phyloP scores from a whole-genome alignment of 495 filamentous ascomycete genomes.

The Bathelium albidoporum region DNA sequence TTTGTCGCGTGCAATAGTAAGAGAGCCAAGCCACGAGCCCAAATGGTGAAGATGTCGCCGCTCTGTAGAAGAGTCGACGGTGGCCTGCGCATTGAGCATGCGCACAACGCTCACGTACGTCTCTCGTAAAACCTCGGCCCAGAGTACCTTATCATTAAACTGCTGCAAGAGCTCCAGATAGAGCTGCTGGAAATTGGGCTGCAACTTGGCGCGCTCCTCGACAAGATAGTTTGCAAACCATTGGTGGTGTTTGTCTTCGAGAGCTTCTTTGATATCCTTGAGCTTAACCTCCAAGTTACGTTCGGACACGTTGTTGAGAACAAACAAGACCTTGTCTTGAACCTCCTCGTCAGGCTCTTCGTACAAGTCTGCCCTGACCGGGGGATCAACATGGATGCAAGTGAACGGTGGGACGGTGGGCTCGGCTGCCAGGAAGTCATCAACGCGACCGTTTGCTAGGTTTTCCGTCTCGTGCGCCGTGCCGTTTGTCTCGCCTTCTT shows the following conservation, averaged over 20 bases:
- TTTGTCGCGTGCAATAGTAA: slow-evolving; percentile 89
- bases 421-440: slow-evolving; percentile 41
- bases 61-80: slow-evolving; percentile 67
- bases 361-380: slow-evolving; percentile 45
- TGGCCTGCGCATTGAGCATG: slow-evolving; percentile 80
- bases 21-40: slow-evolving; percentile 79
- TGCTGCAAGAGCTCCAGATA: slow-evolving; percentile 83
- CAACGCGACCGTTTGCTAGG: slow-evolving; percentile 57
- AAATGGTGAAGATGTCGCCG: slow-evolving; percentile 84
- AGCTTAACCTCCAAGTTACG: slow-evolving; percentile 76
- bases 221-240: slow-evolving; percentile 98
- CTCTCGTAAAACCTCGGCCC: slow-evolving; percentile 82
- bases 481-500: slow-evolving; percentile 24
- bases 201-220: slow-evolving; percentile 88
- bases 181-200: slow-evolving; percentile 87
- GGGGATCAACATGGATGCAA: slow-evolving; percentile 64
- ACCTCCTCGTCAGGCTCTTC: slow-evolving; percentile 74
- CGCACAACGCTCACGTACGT: slow-evolving; percentile 78
- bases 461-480: slow-evolving; percentile 22
- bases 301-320: slow-evolving; percentile 89
- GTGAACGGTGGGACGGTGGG: slow-evolving; percentile 55
- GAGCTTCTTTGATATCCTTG: slow-evolving; percentile 61
- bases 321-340: slow-evolving; percentile 89
- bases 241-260: slow-evolving; percentile 73
- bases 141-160: slow-evolving; percentile 66